Evolutionary conservation across 2,329 filamentous ascomycete genomes (phyloP), one percentile per base, ranked within the genome.

Genomic region (Cadophora sp.): DNA sequence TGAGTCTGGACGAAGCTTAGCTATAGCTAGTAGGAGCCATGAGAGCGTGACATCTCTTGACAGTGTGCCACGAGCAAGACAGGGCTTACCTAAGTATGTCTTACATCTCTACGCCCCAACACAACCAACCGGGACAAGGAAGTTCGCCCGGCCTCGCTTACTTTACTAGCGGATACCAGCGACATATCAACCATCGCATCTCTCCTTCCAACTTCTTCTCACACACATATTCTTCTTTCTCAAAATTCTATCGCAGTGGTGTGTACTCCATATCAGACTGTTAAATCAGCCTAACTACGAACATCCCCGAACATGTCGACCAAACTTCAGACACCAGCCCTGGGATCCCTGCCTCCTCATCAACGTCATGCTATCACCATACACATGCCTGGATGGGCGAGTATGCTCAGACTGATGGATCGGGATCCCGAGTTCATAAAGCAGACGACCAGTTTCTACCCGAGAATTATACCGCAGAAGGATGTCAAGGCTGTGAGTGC

Each of bases 361-460:
- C 62, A 67, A n/a, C 70, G 69, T 26, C 74, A 76, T 68, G 66
- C 74, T 8, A 74, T 76, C 63, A 75, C 73, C 1, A 64, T 73
- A 5, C 73, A 75, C 60, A 46, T 75, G 26, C 73, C 73, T 16
- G 50, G 51, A 53, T 75, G 73, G 74, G 53, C 60, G 7, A 63
- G 65, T 40, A 48, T 72, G 34, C 31, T 73, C 14, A 62, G 64
- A 22, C 68, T 74, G 31, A 63, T 68, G 26, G 62, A 72, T 19
- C 64, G 60, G 27, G 73, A 74, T 22, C 64, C 69, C 4, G 40
- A 61, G 7, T 19, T 75, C 11, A 60, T 74, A 14, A 48, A 46
- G 19, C 22, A 24, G 22, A 59, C 74, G 11, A 73, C 73, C 26
- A 74, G 66, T 56, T 64, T 71, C 22, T 76, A 76, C 64, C 74